Evolutionary conservation across 2,329 filamentous ascomycete species (phyloP).

Genomic region (Taxawa tesnikishii): DNA sequence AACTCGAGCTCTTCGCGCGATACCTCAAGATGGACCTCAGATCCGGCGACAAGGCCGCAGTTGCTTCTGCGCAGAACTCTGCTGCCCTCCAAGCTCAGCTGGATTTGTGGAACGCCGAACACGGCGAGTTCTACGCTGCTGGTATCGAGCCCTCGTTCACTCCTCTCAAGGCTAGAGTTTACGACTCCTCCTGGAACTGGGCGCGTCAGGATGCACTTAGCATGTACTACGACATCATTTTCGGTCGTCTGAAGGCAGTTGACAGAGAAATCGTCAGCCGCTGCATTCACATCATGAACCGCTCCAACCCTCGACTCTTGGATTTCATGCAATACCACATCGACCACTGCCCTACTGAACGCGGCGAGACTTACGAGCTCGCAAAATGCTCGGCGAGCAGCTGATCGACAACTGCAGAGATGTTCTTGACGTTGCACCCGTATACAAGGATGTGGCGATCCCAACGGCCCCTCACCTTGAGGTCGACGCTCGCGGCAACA

Average conservation of each 20-base stretch:
- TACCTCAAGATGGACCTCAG: conserved; percentile 96
- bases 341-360: conserved; percentile 92
- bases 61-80: conserved; percentile 73
- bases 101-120: conserved; percentile 88
- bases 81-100: conserved; percentile 83
- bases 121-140: conserved; percentile 89
- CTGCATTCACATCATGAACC: conserved; percentile 98
- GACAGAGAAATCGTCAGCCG: conserved; percentile 97
- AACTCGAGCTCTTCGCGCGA: conserved; percentile 84
- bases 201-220: conserved; percentile 89
- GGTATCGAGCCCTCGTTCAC: conserved; percentile 94
- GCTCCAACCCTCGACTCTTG: conserved; percentile 85
- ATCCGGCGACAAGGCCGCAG: conserved; percentile 87
- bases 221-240: conserved; percentile 99
- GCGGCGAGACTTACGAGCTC: conserved; percentile 95
- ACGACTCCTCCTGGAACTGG: conserved; percentile 99
- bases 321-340: conserved; percentile 99
- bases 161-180: conserved; percentile 83
- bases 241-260: conserved; percentile 81
- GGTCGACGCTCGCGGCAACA: conserved; percentile 83
- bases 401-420: conserved; percentile 98
- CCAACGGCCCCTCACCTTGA: conserved; percentile 87
- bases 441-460: conserved; percentile 90
- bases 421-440: conserved; percentile 67
- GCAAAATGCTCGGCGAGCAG: conserved; percentile 82